phyloP scores from a whole-genome alignment of 306 rosid species.

The Neltuma alba region DNA sequence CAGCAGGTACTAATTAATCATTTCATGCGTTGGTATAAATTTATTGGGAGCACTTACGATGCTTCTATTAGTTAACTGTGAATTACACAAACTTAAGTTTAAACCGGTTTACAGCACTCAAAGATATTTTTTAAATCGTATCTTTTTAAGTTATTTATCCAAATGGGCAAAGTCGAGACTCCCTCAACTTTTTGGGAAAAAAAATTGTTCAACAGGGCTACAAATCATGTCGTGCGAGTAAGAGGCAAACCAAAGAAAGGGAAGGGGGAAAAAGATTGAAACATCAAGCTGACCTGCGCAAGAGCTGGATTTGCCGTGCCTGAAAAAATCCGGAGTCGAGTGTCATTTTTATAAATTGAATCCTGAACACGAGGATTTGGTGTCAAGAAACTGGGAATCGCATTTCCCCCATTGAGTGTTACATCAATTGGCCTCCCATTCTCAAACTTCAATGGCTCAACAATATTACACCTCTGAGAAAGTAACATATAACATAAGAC shows the following conservation, averaged over 20 bases:
- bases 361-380: conserved; percentile 43
- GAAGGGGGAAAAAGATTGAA: not conserved
- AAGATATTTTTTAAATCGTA: not conserved
- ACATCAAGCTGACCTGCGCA: conserved; percentile 51
- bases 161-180: not conserved
- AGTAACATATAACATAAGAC: not conserved
- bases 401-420: conserved; percentile 15
- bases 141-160: not conserved
- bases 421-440: conserved; percentile 61
- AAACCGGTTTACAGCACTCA: no score
- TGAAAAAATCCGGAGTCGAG: conserved; percentile 79
- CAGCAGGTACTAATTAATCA: not conserved
- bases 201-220: not conserved
- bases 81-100: not conserved
- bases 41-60: not conserved
- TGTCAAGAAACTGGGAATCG: conserved; percentile 48
- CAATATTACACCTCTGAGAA: conserved; percentile 51
- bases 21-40: not conserved
- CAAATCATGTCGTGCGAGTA: not conserved
- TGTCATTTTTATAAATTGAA: conserved; percentile 47
- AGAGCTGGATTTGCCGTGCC: conserved; percentile 86
- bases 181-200: not conserved
- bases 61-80: not conserved
- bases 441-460: conserved; percentile 52
- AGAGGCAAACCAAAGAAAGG: not conserved